Conservation (phyloP, 441 rosid species). For the Corymbia citriodora region DNA sequence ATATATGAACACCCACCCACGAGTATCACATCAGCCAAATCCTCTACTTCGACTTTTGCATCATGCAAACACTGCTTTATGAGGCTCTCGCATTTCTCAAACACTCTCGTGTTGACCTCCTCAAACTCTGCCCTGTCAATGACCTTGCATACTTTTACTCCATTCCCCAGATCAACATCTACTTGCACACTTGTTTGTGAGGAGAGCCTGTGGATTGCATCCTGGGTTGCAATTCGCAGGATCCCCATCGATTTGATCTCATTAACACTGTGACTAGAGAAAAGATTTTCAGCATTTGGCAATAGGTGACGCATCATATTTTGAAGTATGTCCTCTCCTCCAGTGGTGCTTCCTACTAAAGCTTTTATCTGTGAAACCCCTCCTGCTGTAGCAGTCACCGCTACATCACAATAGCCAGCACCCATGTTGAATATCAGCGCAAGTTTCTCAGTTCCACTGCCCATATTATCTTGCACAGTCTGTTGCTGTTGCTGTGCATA, state of each 20-base stretch:
- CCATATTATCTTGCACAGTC: conserved; percentile 57
- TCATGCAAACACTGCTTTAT: conserved; percentile 55
- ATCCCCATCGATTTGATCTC: conserved; percentile 41
- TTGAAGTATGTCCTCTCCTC: conserved; percentile 87
- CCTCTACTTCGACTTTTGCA: conserved; percentile 45
- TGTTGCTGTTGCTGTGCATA: conserved; percentile 88
- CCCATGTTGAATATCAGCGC: conserved; percentile 86
- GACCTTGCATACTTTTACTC: conserved; percentile 37
- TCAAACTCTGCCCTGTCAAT: conserved; percentile 65
- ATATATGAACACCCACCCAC: conserved; percentile 86
- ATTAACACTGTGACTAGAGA: conserved; percentile 28
- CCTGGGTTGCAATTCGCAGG: conserved; percentile 72
- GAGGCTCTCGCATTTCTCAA: conserved; percentile 53
- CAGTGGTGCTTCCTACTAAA: conserved; percentile 56
- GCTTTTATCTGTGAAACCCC: conserved; percentile 89
- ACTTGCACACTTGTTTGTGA: conserved; percentile 34
- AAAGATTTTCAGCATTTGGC: conserved; percentile 38
- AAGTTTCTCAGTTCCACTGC: conserved; percentile 72
- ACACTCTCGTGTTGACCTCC: conserved; percentile 47
- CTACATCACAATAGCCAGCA: conserved; percentile 81
- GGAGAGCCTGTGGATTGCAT: conserved; percentile 69
- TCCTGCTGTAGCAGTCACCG: conserved; percentile 79
- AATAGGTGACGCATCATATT: conserved; percentile 55
- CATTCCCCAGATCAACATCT: conserved; percentile 65
- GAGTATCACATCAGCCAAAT: conserved; percentile 62